A percentile compares a stretch with the other conserved stretches of the same genome.
Evolutionary conservation across 345 rosid genomes (phyloP).

Genomic region (Hibiscus mutabilis): DNA sequence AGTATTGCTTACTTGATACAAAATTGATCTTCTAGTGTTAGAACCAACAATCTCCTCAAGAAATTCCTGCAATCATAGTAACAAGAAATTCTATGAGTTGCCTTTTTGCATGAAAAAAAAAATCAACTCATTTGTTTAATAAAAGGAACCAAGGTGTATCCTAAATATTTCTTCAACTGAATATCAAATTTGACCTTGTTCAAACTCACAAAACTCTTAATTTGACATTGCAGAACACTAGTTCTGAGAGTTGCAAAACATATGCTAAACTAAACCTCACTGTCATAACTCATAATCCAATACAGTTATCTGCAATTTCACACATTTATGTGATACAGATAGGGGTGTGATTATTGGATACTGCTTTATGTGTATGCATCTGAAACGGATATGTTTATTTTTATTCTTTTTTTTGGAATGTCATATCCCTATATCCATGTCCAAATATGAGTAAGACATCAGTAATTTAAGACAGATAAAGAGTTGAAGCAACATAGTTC

Average conservation of each 20-base stretch:
- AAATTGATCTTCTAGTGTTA: slow-evolving; percentile 52
- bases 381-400: background rate
- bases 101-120: background rate
- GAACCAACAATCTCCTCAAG: slow-evolving; percentile 67
- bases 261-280: background rate
- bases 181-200: background rate
- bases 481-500: background rate
- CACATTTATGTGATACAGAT: background rate
- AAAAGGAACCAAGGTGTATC: background rate
- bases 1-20: slow-evolving; percentile 57
- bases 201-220: background rate
- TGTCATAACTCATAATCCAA: background rate
- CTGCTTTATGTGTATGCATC: background rate
- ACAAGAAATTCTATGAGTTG: slow-evolving; percentile 4
- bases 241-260: background rate
- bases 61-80: slow-evolving; percentile 49
- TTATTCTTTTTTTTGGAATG: background rate
- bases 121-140: background rate
- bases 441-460: background rate
- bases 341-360: background rate
- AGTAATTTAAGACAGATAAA: background rate
- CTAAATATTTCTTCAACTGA: background rate
- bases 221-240: background rate
- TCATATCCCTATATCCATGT: background rate
- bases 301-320: background rate